Evolutionary conservation across 2,329 filamentous ascomycete species (phyloP).

Genomic region (Botrytis porri): DNA sequence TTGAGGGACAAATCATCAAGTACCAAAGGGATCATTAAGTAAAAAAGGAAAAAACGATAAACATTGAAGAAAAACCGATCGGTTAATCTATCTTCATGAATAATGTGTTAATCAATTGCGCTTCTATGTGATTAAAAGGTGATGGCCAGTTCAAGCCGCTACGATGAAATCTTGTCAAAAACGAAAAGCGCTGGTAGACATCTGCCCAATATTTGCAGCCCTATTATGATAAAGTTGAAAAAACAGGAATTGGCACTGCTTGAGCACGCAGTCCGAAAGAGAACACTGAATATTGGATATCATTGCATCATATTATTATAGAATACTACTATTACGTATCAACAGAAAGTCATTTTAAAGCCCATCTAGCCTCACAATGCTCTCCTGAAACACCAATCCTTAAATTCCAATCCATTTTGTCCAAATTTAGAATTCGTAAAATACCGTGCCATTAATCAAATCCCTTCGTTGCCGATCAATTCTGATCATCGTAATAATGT

Average conservation of each 20-base stretch:
- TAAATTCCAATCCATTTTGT: neutral
- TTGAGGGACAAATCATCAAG: neutral
- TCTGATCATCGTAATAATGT: neutral
- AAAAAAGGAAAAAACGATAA: neutral
- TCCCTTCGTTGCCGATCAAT: neutral
- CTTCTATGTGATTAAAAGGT: neutral
- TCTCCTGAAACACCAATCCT: neutral
- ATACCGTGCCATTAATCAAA: neutral
- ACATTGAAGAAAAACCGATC: neutral
- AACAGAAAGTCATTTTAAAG: neutral
- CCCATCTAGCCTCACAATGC: neutral
- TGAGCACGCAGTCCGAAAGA: neutral
- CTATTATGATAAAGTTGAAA: neutral
- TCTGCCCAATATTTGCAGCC: neutral
- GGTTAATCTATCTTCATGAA: neutral
- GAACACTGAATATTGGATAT: neutral
- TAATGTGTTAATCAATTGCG: neutral
- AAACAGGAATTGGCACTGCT: neutral
- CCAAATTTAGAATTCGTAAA: neutral
- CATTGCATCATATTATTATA: neutral
- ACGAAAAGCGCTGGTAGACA: neutral
- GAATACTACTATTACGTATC: constrained; percentile 9
- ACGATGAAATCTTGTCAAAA: neutral
- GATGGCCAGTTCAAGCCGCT: neutral
- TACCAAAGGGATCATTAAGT: neutral